Base-by-base conservation (phyloP, 345 rosid species). In the Erucastrum elatum region DNA sequence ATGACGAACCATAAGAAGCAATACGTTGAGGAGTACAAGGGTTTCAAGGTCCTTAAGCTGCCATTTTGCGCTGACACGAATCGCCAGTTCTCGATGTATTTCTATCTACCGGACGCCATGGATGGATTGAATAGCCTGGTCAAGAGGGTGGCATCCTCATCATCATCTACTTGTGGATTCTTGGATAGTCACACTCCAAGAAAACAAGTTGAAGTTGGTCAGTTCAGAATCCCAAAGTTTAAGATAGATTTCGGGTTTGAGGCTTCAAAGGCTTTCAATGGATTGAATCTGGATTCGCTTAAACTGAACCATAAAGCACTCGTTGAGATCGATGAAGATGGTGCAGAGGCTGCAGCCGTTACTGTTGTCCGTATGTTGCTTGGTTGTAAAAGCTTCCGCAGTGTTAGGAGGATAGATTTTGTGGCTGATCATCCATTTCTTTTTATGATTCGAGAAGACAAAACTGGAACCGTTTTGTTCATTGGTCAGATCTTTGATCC, bases 401-500 rank as follows among this genome's bases (percentile, higher is more conserved):
- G 29, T 29, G 59, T 15, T n/a, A 35, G 11, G 10, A 68, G 2
- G 61, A 64, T 64, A 29, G 33, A 74, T 34, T 74, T 64, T 53
- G 71, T 74, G 25, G 71, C 63, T 6, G 71, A 74, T 25, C 77
- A 74, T 74, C 77, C 77, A 33, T 74, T 64, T 34, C 8, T 74
- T 49, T 49, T 74, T 46, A 10, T 49, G 55, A 49, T 49, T 49
- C n/a, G 17, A n/a, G 56, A 49, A 49, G 56, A 49, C 56, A 49
- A 4, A 46, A 44, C 71, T 3, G 70, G 64, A 74, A 53, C 63
- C 0, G 6, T 51, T 74, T 53, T 74, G 21, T 41, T 41, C 4
- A 35, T 26, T 74, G 77, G 77, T 63, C 77, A 74, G 29, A 65
- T 64, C 44, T 72, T 72, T 10, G 68, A 72, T 44, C 76, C 68